phyloP scores from a whole-genome alignment of 2,329 filamentous ascomycete species.

The Phyllachora maydis region DNA sequence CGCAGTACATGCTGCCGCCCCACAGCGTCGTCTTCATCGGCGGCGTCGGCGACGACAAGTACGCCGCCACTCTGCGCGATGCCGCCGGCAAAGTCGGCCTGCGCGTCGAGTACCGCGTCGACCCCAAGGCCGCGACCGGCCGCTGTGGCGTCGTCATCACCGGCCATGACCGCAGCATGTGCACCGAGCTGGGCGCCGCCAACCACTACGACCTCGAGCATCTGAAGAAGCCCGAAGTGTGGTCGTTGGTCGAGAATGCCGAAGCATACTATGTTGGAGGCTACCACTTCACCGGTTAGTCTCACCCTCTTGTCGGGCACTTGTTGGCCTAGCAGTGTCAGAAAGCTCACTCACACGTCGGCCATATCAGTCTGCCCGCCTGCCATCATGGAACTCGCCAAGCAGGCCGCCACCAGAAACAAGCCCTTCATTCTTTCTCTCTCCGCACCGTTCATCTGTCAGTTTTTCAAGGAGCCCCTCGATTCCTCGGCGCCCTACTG shows the following conservation, averaged over 20 bases:
- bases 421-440: conserved; percentile 86
- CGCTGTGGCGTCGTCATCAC: conserved; percentile 95
- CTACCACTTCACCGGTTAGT: conserved; percentile 67
- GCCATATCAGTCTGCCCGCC: conserved; percentile 56
- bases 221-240: conserved; percentile 77
- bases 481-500: conserved; percentile 77
- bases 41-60: conserved; percentile 89
- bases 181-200: conserved; percentile 85
- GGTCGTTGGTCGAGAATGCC: conserved; percentile 76
- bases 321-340: too few relatives aligned
- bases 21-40: conserved; percentile 89
- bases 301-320: too few relatives aligned
- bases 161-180: conserved; percentile 84
- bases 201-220: conserved; percentile 96
- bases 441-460: conserved; percentile 84
- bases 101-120: conserved; percentile 85
- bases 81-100: conserved; percentile 78
- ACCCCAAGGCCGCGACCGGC: conserved; percentile 66
- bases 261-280: conserved; percentile 85
- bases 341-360: too few relatives aligned
- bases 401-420: conserved; percentile 75
- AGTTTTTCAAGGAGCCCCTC: conserved; percentile 95
- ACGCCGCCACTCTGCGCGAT: conserved; percentile 69
- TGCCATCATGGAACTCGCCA: conserved; percentile 73
- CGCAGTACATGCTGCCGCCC: conserved; percentile 81